phyloP scores from a whole-genome alignment of 1,284 basidiomycete genomes.

The Cutaneotrichosporon dermatis region DNA sequence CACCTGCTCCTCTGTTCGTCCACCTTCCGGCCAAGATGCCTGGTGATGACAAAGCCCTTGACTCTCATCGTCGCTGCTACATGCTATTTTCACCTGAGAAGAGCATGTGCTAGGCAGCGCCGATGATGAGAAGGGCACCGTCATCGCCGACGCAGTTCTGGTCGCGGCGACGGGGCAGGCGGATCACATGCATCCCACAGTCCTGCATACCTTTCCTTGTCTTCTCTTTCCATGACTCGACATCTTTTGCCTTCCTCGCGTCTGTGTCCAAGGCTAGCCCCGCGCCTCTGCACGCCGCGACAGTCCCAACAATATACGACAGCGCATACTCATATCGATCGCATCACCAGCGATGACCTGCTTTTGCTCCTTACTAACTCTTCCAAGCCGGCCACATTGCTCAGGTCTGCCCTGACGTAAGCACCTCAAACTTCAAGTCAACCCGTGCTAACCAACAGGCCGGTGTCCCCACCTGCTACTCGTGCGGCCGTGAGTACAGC shows the following conservation, averaged over 20 bases:
- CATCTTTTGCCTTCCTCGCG: background rate
- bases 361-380: constrained; percentile 9
- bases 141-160: too few species aligned
- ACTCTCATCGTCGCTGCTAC: too few species aligned
- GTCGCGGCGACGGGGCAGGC: background rate
- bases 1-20: background rate
- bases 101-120: too few species aligned
- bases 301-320: background rate
- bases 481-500: constrained; percentile 29
- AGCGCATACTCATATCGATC: background rate
- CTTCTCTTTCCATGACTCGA: background rate
- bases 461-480: constrained; percentile 46
- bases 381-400: constrained; percentile 43
- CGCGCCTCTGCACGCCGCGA: background rate
- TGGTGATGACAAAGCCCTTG: background rate
- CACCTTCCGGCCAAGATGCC: background rate
- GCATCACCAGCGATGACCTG: background rate
- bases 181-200: constrained; percentile 7
- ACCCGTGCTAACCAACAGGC: constrained; percentile 9
- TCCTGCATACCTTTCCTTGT: background rate
- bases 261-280: background rate
- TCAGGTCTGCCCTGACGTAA: constrained; percentile 40
- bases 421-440: background rate
- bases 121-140: too few species aligned
- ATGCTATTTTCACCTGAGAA: too few species aligned